phyloP scores from a whole-genome alignment of 2,329 filamentous ascomycete genomes.

The Aspergillus caelatus region DNA sequence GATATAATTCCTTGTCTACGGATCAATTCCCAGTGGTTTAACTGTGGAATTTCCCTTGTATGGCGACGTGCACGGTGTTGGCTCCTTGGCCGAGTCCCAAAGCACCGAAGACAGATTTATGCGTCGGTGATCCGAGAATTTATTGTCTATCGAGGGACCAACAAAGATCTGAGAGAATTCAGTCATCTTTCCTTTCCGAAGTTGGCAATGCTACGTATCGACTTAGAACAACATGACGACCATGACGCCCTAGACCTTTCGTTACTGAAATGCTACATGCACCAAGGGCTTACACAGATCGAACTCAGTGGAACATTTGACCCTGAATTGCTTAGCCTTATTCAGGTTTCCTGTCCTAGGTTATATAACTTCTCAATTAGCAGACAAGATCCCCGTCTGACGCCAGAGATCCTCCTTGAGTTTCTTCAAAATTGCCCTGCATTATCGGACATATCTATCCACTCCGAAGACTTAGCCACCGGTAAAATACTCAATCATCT shows the following conservation, averaged over 20 bases:
- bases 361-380: not conserved
- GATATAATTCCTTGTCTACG: not conserved
- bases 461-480: not conserved
- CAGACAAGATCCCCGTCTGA: not conserved
- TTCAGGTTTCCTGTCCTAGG: not conserved
- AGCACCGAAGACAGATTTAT: not conserved
- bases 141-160: not conserved
- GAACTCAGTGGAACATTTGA: not conserved
- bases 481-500: not conserved
- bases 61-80: not conserved
- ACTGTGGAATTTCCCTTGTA: not conserved
- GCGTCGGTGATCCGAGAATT: not conserved
- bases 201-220: not conserved
- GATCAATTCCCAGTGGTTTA: not conserved
- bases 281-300: not conserved
- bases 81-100: not conserved
- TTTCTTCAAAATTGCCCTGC: not conserved
- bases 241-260: not conserved
- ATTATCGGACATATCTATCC: not conserved
- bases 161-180: not conserved
- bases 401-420: not conserved
- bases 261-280: not conserved
- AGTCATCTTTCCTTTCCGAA: not conserved
- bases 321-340: not conserved
- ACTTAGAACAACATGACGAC: not conserved